A percentile compares a stretch with the other conserved stretches of the same genome.
Evolutionary conservation across 768 basidiomycete species (phyloP).

Genomic region (Paxillus ammoniavirescens): DNA sequence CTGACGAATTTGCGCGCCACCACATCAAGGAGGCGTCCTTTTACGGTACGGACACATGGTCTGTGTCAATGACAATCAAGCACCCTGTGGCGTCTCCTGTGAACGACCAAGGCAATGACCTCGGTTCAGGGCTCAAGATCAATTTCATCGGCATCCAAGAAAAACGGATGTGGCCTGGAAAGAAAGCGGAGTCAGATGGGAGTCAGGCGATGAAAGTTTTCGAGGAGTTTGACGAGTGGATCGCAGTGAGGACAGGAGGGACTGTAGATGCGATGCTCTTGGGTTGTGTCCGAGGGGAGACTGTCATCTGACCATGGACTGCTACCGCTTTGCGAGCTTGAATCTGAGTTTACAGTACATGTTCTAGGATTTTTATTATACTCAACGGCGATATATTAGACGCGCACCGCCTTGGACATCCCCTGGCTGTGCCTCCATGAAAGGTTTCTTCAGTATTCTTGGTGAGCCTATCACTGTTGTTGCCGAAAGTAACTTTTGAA

Average conservation of each 20-base stretch:
- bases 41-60: slow-evolving; percentile 73
- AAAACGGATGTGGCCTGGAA: slow-evolving; percentile 83
- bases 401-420: no score
- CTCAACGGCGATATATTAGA: no score
- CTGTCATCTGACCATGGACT: slow-evolving; percentile 31
- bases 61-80: slow-evolving; percentile 69
- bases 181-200: slow-evolving; percentile 46
- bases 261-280: slow-evolving; percentile 67
- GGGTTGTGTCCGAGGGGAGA: slow-evolving; percentile 68
- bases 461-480: no score
- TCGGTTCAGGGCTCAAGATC: slow-evolving; percentile 41
- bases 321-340: background rate
- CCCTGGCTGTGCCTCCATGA: no score
- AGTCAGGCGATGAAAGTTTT: slow-evolving; percentile 71
- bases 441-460: no score
- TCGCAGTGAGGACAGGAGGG: slow-evolving; percentile 60
- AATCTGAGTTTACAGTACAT: no score
- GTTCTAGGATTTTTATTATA: no score
- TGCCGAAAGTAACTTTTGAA: no score
- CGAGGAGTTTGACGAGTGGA: slow-evolving; percentile 70
- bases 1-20: slow-evolving; percentile 72
- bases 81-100: slow-evolving; percentile 29
- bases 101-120: background rate
- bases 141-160: slow-evolving; percentile 84
- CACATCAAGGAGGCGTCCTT: slow-evolving; percentile 92